Base-by-base conservation (phyloP, 345 rosid species). In the Anacardium occidentale region DNA sequence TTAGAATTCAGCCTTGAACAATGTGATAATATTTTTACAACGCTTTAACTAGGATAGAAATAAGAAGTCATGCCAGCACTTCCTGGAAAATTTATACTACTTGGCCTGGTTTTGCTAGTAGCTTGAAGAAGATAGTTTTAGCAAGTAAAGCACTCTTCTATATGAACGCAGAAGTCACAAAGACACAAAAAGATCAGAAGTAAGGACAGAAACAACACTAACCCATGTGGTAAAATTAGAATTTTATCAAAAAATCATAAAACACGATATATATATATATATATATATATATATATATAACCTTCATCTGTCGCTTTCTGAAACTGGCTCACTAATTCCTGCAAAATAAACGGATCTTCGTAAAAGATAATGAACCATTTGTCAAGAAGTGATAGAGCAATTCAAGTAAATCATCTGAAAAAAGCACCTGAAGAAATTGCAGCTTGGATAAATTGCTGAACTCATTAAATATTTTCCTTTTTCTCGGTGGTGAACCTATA, bases 281-380 rank as follows among this genome's bases (percentile, higher is more conserved):
- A n/a, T n/a, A n/a, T n/a, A n/a, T n/a, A n/a, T n/a, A n/a, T n/a
- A n/a, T n/a, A n/a, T n/a, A n/a, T n/a, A n/a, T n/a, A n/a, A n/a
- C 98, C 97, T 89, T 90, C 91, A 73, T 86, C 85, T 2, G 74
- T 75, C 54, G 97, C 75, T 65, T 74, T 90, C 81, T 94, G 97
- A 83, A 94, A 94, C 81, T 86, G 89, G 85, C 75, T 87, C 76
- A 91, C 97, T 68, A 94, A 76, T 79, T 87, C 93, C 97, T 94
- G 70, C 15, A 77, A 76, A 4, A 40, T 24, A 74, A 53, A 74
- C 24, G 25, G 25, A 64, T 7, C 4, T 20, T 25, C 25, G 2
- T 26, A 50, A 13, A 13, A 55, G 11, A 45, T 5, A 21, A 12
- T 13, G 14, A 8, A 59, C 1, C 34, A 6, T 4, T 20, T 3